Conservation (phyloP, 352 stramenopile genomes). For the Globisporangium irregulare region DNA sequence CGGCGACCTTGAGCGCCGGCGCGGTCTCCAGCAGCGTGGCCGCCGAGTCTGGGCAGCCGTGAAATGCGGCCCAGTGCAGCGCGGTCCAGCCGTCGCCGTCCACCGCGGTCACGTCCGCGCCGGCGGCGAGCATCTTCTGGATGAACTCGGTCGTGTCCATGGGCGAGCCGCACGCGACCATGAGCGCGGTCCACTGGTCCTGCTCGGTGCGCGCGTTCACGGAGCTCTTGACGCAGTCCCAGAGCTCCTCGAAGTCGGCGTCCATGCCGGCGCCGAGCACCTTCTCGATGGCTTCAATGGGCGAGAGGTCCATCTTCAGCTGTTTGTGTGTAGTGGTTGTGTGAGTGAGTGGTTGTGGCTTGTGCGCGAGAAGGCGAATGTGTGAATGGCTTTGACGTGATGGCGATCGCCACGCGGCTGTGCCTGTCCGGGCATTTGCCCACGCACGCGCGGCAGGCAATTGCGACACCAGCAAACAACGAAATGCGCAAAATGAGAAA, state of each 20-base stretch:
- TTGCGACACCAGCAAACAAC: conserved; percentile 2
- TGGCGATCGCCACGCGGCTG: background rate
- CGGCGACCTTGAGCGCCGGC: conserved; percentile 30
- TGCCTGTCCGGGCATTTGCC: background rate
- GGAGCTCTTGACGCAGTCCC: conserved; percentile 52
- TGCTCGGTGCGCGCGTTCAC: conserved; percentile 73
- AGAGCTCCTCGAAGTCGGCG: conserved; percentile 75
- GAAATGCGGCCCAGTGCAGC: conserved; percentile 83
- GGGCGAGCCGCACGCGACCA: conserved; percentile 78
- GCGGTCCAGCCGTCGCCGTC: conserved; percentile 81
- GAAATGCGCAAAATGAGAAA: conserved; percentile 7
- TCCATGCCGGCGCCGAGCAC: conserved; percentile 63
- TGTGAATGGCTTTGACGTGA: background rate
- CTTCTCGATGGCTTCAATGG: conserved; percentile 62
- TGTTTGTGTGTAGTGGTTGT: background rate
- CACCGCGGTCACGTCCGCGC: conserved; percentile 54
- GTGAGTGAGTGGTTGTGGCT: conserved; percentile 1
- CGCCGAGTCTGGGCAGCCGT: conserved; percentile 68
- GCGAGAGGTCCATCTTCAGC: conserved; percentile 25
- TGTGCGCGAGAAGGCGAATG: conserved; percentile 8
- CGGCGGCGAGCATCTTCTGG: conserved; percentile 50
- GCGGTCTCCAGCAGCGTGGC: conserved; percentile 50
- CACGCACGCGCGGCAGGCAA: background rate
- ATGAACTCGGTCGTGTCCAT: conserved; percentile 83
- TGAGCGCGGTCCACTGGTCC: conserved; percentile 77